Base-by-base conservation (phyloP, 2,329 filamentous ascomycete genomes). In the Aspergillus candidus region DNA sequence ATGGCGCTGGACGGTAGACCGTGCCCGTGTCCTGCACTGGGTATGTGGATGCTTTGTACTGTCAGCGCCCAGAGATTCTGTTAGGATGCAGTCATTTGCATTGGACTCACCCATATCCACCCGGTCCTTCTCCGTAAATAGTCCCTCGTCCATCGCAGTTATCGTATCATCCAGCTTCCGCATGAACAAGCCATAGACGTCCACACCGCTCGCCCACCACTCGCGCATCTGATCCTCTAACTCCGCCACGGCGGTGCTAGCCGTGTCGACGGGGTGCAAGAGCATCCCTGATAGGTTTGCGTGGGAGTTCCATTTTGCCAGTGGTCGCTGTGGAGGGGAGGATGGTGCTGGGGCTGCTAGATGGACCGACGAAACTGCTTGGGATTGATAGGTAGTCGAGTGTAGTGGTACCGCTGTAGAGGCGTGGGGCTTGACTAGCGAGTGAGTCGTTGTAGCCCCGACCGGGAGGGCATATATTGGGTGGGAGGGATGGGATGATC, bases 81-180 rank as follows among this genome's bases (percentile, higher is more conserved):
- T 27, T 10, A 27, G 2, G 6, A 27, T 27, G 7, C 7, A 27
- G 22, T 27, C 2, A 27, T 27, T 2, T 27, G 22, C 22, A 7
- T 10, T 27, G 22, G 22, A 2, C 58, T 32, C 47, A 60, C 58
- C 41, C 32, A 59, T 43, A 40, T 69, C 66, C 41, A 27, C 22
- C 6, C 22, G 22, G 22, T 67, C 72, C 43, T 69, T 65, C 11
- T 73, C 73, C 46, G 63, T 70, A 42, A 76, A 76, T 8, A 62
- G 69, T 18, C 86, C 83, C 14, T 75, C 72, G 60, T 90, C 86
- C 43, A 90, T 88, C 22, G 77, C 72, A 1, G 84, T 87, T 60
- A 90, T 79, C 44, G 88, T 74, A 35, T 79, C 69, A 60, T 87
- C 77, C 48, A 90, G 76, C 41, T 80, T 80, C 3, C 72, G 71